Percentiles rank a stretch among this genome's conserved stretches.
Conservation (phyloP, 768 basidiomycete genomes). For the Phylloporus arenicola region DNA sequence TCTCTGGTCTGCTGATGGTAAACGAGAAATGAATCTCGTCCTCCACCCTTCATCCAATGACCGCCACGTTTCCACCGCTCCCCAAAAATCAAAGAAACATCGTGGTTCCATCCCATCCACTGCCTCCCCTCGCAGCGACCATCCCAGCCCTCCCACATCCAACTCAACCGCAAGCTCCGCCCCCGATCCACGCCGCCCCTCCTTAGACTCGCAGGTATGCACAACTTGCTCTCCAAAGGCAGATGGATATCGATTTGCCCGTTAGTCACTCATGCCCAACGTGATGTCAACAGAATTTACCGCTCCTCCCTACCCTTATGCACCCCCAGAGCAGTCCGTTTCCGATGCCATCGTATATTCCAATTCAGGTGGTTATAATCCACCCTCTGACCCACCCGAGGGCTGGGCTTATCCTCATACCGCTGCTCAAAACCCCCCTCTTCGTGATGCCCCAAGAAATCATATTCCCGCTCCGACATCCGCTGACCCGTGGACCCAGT, state of each 20-base stretch:
- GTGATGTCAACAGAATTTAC: slow-evolving; percentile 38
- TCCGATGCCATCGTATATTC: slow-evolving; percentile 40
- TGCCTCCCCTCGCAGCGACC: slow-evolving; percentile 29
- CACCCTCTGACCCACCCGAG: slow-evolving; percentile 39
- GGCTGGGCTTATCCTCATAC: slow-evolving; percentile 50
- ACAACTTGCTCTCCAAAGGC: not conserved
- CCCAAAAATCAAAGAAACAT: slow-evolving; percentile 33
- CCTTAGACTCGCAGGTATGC: slow-evolving; percentile 43
- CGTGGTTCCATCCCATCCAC: slow-evolving; percentile 32
- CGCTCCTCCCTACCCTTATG: slow-evolving; percentile 41
- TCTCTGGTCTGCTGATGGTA: slow-evolving; percentile 81
- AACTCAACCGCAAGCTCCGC: slow-evolving; percentile 46
- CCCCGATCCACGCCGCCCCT: slow-evolving; percentile 31
- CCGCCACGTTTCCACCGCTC: slow-evolving; percentile 53
- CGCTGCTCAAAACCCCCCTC: slow-evolving; percentile 37
- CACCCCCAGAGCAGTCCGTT: slow-evolving; percentile 37
- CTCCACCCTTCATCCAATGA: slow-evolving; percentile 72
- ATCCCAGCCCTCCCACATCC: slow-evolving; percentile 44
- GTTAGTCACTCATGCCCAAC: slow-evolving; percentile 32
- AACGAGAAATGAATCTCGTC: slow-evolving; percentile 83
- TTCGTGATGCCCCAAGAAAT: slow-evolving; percentile 34
- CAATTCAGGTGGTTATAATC: slow-evolving; percentile 37
- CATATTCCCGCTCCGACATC: slow-evolving; percentile 15
- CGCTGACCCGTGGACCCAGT: slow-evolving; percentile 22
- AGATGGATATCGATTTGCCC: not conserved